phyloP scores from a whole-genome alignment of 1,284 basidiomycete species.

The Leccinum subrobustum region DNA sequence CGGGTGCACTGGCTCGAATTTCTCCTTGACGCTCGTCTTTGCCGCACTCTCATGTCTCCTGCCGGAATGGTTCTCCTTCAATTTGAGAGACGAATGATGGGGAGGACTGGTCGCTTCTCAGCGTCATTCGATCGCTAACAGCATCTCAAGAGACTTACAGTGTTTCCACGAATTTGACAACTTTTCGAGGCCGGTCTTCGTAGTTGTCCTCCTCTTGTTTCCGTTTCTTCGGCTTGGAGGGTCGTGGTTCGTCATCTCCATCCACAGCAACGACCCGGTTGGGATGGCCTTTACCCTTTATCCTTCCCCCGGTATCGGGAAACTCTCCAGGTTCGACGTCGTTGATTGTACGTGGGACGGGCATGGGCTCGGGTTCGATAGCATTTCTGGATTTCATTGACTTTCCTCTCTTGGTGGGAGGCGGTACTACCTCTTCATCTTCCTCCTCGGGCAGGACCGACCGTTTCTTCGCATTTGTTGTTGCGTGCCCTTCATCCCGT shows the following conservation, averaged over 20 bases:
- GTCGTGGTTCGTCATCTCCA: conserved; percentile 2
- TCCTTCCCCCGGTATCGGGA: background rate
- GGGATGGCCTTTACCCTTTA: background rate
- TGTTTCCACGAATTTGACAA: conserved; percentile 15
- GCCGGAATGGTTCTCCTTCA: conserved; percentile 28
- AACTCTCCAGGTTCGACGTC: background rate
- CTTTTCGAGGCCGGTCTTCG: conserved; percentile 26
- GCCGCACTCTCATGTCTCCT: background rate
- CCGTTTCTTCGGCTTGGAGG: conserved; percentile 17
- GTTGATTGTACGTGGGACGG: background rate
- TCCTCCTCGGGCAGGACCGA: background rate
- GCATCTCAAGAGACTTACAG: conserved; percentile 10
- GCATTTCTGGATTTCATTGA: background rate
- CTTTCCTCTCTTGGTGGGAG: conserved; percentile 14
- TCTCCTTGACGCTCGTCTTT: conserved; percentile 2
- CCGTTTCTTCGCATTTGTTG: conserved; percentile 7
- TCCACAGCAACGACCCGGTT: background rate
- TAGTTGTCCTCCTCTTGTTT: conserved; percentile 21
- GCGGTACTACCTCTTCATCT: background rate
- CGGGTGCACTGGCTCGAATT: background rate
- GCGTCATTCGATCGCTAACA: too few relatives aligned
- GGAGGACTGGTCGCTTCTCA: conserved; percentile 13
- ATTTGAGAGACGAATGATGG: conserved; percentile 18
- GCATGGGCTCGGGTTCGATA: background rate
- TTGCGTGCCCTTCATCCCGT: background rate